phyloP scores from a whole-genome alignment of 352 stramenopile species.

The Phytophthora macrochlamydospora region DNA sequence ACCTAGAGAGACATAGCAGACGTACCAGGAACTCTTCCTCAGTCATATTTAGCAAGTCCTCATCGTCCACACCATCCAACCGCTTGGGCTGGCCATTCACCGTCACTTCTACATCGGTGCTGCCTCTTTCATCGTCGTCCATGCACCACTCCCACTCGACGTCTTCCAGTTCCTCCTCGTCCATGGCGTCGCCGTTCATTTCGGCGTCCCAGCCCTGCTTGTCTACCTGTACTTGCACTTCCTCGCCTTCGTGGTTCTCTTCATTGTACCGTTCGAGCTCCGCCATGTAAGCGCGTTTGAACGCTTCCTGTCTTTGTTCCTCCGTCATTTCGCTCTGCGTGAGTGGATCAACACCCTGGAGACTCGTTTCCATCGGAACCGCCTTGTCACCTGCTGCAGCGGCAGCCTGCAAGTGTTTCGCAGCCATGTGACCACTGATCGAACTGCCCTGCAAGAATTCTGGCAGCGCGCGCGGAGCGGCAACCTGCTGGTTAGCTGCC shows the following conservation, averaged over 20 bases:
- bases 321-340: constrained; percentile 78
- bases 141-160: constrained; percentile 86
- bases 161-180: constrained; percentile 82
- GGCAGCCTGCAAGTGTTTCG: constrained; percentile 71
- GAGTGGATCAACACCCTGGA: constrained; percentile 63
- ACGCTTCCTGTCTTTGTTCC: constrained; percentile 82
- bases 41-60: constrained; percentile 85
- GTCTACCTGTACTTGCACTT: constrained; percentile 83
- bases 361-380: constrained; percentile 32
- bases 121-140: constrained; percentile 55
- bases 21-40: constrained; percentile 86
- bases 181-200: constrained; percentile 73
- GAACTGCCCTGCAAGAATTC: constrained; percentile 85
- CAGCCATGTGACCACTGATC: constrained; percentile 87
- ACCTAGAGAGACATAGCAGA: neutral
- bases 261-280: constrained; percentile 88
- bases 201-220: constrained; percentile 86
- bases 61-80: constrained; percentile 72
- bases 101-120: constrained; percentile 57
- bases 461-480: constrained; percentile 68
- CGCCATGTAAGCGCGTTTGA: constrained; percentile 81
- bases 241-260: constrained; percentile 75
- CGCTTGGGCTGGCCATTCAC: constrained; percentile 73
- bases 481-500: constrained; percentile 49
- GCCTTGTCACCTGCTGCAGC: constrained; percentile 37